Percentiles rank a stretch among this genome's conserved stretches.
Conservation (phyloP, 2,329 filamentous ascomycete species). For the Hypomyces rosellus region DNA sequence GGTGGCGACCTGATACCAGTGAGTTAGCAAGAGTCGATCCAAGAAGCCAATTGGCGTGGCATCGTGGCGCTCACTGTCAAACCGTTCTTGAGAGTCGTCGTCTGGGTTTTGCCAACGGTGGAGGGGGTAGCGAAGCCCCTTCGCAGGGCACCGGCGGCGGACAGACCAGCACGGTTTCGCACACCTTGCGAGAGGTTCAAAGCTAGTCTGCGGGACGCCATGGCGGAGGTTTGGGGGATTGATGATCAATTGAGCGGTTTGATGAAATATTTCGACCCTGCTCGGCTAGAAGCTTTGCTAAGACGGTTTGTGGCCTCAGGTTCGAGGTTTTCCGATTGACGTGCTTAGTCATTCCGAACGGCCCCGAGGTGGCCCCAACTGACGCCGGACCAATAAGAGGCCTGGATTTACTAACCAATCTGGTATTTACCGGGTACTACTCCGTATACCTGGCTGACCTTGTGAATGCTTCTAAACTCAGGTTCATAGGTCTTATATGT, state of each 20-base stretch:
- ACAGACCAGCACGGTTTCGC: slow-evolving; percentile 79
- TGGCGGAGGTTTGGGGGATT: slow-evolving; percentile 51
- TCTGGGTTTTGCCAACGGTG: slow-evolving; percentile 77
- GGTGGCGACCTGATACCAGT: slow-evolving; percentile 70
- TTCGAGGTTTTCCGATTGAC: slow-evolving; percentile 26
- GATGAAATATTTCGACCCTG: slow-evolving; percentile 42
- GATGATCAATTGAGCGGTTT: slow-evolving; percentile 50
- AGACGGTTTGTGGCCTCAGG: slow-evolving; percentile 39
- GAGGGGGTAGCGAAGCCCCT: slow-evolving; percentile 89
- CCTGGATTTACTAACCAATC: slow-evolving; percentile 25
- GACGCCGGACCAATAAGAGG: slow-evolving; percentile 26
- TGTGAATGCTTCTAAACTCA: no score
- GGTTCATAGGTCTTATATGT: no score
- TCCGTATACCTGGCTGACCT: no score
- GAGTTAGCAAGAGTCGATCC: slow-evolving; percentile 20
- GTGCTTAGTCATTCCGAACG: slow-evolving; percentile 36
- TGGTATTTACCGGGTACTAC: no score
- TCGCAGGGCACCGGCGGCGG: slow-evolving; percentile 68
- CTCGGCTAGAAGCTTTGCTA: slow-evolving; percentile 41
- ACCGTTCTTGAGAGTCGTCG: slow-evolving; percentile 94
- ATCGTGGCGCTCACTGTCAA: slow-evolving; percentile 65
- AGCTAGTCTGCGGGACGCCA: slow-evolving; percentile 97
- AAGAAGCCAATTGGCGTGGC: slow-evolving; percentile 32
- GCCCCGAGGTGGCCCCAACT: slow-evolving; percentile 29
- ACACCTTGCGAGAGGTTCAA: slow-evolving; percentile 87